Evolutionary conservation across 2,329 filamentous ascomycete genomes (phyloP).

Genomic region (Ceratocystis destructans): DNA sequence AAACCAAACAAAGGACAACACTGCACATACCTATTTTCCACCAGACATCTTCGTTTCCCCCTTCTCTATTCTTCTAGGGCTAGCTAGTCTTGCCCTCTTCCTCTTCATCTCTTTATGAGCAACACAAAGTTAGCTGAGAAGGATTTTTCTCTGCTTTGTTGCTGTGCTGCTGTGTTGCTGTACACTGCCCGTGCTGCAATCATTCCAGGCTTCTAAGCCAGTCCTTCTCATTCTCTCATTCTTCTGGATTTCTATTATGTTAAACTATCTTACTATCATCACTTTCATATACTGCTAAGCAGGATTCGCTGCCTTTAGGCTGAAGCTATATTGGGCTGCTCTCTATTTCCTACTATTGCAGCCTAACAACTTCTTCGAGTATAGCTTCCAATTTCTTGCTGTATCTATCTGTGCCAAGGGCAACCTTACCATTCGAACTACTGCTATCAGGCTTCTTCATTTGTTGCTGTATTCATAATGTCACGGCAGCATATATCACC

Average conservation of each 20-base stretch:
- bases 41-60: neutral
- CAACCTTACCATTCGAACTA: neutral
- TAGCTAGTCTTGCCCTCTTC: neutral
- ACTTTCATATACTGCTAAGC: conserved; percentile 1
- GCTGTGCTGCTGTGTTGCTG: too few relatives aligned
- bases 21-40: neutral
- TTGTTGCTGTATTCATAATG: neutral
- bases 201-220: neutral
- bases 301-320: neutral
- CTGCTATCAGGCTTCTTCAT: too few relatives aligned
- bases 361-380: neutral
- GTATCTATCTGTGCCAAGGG: neutral
- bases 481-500: neutral
- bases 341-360: neutral
- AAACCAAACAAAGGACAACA: neutral
- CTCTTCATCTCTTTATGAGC: neutral
- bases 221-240: neutral
- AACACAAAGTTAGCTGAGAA: neutral
- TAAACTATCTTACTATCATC: neutral
- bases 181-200: neutral
- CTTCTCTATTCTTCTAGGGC: neutral
- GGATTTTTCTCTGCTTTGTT: neutral
- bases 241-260: conserved; percentile 4
- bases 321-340: neutral
- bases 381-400: neutral